A percentile compares a stretch with the other conserved stretches of the same genome.
phyloP scores from a whole-genome alignment of 305 asterid genomes.

The Lippia alba region DNA sequence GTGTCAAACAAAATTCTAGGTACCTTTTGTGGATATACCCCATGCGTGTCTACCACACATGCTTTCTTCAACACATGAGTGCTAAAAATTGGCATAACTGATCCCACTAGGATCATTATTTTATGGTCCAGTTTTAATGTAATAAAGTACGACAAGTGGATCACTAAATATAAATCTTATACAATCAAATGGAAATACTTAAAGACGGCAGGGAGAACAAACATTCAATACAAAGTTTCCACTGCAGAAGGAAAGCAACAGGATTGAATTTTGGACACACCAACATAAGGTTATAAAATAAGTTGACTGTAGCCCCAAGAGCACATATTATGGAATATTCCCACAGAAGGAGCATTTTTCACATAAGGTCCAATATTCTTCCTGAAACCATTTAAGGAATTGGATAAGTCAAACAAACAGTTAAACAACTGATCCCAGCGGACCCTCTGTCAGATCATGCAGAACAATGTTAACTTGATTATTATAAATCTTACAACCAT shows the following conservation, averaged over 20 bases:
- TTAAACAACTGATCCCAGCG: slow-evolving; percentile 19
- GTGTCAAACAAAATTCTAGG: slow-evolving; percentile 7
- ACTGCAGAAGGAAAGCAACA: slow-evolving; percentile 40
- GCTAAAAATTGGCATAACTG: not conserved
- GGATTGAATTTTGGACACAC: slow-evolving; percentile 28
- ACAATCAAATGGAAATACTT: not conserved
- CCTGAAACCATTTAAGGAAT: slow-evolving; percentile 26
- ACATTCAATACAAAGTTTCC: slow-evolving; percentile 36
- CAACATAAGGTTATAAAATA: slow-evolving; percentile 32
- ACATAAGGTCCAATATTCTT: slow-evolving; percentile 34
- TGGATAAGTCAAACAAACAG: slow-evolving; percentile 39
- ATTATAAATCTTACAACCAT: not conserved
- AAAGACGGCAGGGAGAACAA: slow-evolving; percentile 26
- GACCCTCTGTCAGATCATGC: not conserved
- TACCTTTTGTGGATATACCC: slow-evolving; percentile 10
- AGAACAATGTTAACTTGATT: slow-evolving; percentile 19
- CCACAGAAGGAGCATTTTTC: slow-evolving; percentile 35
- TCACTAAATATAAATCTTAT: no score
- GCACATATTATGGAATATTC: slow-evolving; percentile 55
- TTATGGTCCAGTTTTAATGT: not conserved
- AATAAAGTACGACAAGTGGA: slow-evolving; percentile 5
- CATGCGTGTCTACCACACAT: not conserved
- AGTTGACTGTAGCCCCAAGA: slow-evolving; percentile 36
- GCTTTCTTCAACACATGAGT: not conserved
- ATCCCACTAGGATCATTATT: not conserved